These are phyloP conservation scores for Leccinum variicolor DNA, from an alignment of 768 basidiomycete genomes.

Conservation along the genomic window DNA sequence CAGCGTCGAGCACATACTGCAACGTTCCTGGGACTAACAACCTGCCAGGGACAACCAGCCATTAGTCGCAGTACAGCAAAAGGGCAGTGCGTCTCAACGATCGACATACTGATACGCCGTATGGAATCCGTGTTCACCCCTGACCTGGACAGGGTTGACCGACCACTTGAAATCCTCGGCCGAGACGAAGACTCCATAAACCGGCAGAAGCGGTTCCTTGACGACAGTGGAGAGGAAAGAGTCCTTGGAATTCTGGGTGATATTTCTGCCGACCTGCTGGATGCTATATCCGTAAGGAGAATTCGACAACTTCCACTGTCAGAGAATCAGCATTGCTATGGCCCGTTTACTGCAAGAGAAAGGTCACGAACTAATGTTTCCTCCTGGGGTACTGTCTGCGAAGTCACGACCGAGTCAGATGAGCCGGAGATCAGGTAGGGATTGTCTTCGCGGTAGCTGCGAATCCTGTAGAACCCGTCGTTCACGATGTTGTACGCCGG, in stretches of 20 bases:
- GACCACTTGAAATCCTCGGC: not conserved
- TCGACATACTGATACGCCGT: not conserved
- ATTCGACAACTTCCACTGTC: slow-evolving; percentile 1
- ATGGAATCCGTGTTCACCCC: not conserved
- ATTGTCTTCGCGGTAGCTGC: not conserved
- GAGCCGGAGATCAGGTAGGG: not conserved
- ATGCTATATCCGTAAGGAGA: not conserved
- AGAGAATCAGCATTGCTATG: not conserved
- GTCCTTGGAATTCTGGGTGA: too few relatives aligned
- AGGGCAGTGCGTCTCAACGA: not conserved
- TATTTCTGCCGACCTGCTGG: not conserved
- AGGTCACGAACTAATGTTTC: not conserved
- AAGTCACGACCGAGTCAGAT: not conserved
- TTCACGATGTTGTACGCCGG: not conserved
- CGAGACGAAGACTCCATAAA: not conserved
- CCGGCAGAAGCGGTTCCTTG: not conserved
- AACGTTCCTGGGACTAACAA: not conserved
- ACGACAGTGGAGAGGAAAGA: not conserved
- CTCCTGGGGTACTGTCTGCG: not conserved
- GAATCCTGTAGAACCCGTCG: slow-evolving; percentile 1
- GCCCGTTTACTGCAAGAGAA: not conserved
- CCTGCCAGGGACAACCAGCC: not conserved
- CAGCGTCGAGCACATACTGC: slow-evolving; percentile 1
- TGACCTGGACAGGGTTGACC: not conserved
- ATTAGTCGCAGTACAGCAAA: not conserved